These are phyloP conservation scores for Phytophthora podocarpi DNA, from an alignment of 352 stramenopile genomes.

Conservation along the genomic window DNA sequence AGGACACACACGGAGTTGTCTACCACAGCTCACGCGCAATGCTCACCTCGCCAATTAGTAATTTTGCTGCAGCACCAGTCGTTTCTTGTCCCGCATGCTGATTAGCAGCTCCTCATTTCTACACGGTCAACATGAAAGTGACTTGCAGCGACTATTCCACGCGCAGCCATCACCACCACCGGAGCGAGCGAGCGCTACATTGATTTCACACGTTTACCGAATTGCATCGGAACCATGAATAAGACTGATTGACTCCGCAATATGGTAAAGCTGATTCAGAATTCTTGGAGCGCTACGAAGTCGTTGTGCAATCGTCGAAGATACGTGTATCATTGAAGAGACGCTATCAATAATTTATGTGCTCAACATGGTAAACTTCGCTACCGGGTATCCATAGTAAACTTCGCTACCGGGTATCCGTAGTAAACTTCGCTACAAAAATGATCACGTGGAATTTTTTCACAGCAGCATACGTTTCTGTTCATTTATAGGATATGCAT, in stretches of 20 bases:
- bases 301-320: constrained; percentile 25
- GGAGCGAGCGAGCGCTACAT: background rate
- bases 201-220: background rate
- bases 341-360: too few relatives aligned
- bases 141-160: constrained; percentile 2
- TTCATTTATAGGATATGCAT: too few relatives aligned
- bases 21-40: background rate
- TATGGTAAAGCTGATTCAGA: too few relatives aligned
- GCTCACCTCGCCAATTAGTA: constrained; percentile 18
- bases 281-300: background rate
- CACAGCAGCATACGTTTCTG: too few relatives aligned
- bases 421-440: too few relatives aligned
- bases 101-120: constrained; percentile 25
- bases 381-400: too few relatives aligned
- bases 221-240: constrained; percentile 8
- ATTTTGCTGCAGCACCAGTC: constrained; percentile 9
- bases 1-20: background rate
- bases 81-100: constrained; percentile 19
- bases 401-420: too few relatives aligned
- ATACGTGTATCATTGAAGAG: too few relatives aligned
- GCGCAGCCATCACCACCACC: background rate
- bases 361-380: too few relatives aligned
- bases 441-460: too few relatives aligned
- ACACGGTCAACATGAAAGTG: constrained; percentile 6
- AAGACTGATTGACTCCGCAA: constrained; percentile 24